phyloP scores from a whole-genome alignment of 2,329 filamentous ascomycete species.

The Calonectria hawksworthii region DNA sequence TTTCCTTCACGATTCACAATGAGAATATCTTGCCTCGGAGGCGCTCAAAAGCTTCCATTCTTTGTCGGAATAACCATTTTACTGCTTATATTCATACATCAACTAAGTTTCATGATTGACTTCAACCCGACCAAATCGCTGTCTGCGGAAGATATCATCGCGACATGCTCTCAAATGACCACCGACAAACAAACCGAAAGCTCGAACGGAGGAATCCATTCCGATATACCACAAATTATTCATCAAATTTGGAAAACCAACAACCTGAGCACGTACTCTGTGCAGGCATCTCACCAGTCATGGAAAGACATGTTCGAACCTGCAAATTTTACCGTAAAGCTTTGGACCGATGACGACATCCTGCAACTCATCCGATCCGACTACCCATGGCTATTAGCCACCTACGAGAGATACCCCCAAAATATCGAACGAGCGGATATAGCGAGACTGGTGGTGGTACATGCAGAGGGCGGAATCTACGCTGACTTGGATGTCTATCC shows the following conservation, averaged over 20 bases:
- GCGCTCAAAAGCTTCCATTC: background rate
- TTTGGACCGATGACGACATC: background rate
- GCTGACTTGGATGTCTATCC: background rate
- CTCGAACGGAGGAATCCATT: background rate
- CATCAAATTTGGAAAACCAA: background rate
- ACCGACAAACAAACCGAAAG: background rate
- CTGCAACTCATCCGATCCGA: background rate
- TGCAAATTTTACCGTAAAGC: background rate
- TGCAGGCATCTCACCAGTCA: background rate
- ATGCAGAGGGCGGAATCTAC: background rate
- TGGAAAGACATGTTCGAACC: background rate
- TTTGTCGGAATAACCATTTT: background rate
- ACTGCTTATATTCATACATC: background rate
- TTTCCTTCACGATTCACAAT: background rate
- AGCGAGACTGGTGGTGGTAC: background rate
- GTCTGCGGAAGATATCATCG: background rate
- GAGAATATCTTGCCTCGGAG: background rate
- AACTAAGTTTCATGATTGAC: background rate
- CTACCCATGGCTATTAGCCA: background rate
- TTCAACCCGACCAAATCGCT: background rate
- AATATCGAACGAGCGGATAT: background rate
- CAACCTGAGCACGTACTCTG: background rate
- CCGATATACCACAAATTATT: background rate
- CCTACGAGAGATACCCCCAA: background rate
- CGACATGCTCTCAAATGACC: background rate